Evolutionary conservation across 768 basidiomycete species (phyloP).

Genomic region (Lyophyllum atratum): DNA sequence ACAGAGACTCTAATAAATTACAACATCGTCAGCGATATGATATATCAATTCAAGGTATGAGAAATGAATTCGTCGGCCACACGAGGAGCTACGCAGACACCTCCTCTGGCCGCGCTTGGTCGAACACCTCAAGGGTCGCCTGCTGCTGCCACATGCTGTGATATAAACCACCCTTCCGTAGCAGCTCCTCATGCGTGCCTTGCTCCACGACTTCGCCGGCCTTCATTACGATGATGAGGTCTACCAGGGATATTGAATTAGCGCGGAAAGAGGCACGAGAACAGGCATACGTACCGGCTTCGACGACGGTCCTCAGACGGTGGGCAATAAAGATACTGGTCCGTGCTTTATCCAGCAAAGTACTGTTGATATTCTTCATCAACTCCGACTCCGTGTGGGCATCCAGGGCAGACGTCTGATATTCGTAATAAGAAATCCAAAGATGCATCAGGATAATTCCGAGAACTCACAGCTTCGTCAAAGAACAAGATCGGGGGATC

Average conservation of each 20-base stretch:
- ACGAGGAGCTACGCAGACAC: not conserved
- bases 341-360: constrained; percentile 72
- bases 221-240: constrained; percentile 90
- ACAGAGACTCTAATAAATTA: too few relatives aligned
- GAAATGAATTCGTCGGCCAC: not conserved
- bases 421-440: not conserved
- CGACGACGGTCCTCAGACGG: constrained; percentile 84
- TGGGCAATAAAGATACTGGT: constrained; percentile 99
- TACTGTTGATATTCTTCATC: constrained; percentile 90
- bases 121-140: constrained; percentile 42
- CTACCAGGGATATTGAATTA: constrained; percentile 34
- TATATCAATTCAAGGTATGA: not conserved
- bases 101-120: constrained; percentile 12
- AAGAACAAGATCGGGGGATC: constrained; percentile 97
- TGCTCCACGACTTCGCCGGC: constrained; percentile 92
- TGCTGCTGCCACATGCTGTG: constrained; percentile 84
- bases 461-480: constrained; percentile 85
- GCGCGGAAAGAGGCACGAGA: constrained; percentile 1
- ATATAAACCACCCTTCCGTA: constrained; percentile 72
- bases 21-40: not conserved
- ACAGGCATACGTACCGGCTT: constrained; percentile 63
- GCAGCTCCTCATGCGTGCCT: constrained; percentile 88
- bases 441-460: not conserved
- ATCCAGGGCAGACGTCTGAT: constrained; percentile 91
- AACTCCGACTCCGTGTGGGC: constrained; percentile 93